Evolutionary conservation across 2,329 filamentous ascomycete genomes (phyloP).

Genomic region (Cladophialophora chaetospira): DNA sequence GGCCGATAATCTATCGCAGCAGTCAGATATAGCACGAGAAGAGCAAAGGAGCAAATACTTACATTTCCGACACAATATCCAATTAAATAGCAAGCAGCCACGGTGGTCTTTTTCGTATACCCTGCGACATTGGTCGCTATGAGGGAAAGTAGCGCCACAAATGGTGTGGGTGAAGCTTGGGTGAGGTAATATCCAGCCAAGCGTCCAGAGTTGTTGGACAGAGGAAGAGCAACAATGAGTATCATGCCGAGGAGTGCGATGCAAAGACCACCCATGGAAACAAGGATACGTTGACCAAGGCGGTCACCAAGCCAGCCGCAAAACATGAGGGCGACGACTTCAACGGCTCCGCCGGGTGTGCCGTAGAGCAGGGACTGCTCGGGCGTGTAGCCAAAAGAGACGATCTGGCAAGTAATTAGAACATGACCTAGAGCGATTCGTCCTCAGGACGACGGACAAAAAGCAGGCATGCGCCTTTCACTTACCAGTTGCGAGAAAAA

Average conservation of each 20-base stretch:
- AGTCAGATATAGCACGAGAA: too few species aligned
- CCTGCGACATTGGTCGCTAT: slow-evolving; percentile 63
- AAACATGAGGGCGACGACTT: slow-evolving; percentile 60
- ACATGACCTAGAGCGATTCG: neutral
- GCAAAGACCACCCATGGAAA: slow-evolving; percentile 52
- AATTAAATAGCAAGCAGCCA: slow-evolving; percentile 52
- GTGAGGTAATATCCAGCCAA: slow-evolving; percentile 68
- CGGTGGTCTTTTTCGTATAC: slow-evolving; percentile 57
- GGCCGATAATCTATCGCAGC: slow-evolving; percentile 59
- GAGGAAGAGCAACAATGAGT: slow-evolving; percentile 56
- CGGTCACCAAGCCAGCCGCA: slow-evolving; percentile 61
- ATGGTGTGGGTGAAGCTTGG: slow-evolving; percentile 60
- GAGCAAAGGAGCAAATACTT: too few species aligned
- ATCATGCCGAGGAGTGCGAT: slow-evolving; percentile 32
- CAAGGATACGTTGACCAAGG: slow-evolving; percentile 59
- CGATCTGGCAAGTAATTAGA: slow-evolving; percentile 44
- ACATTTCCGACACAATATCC: slow-evolving; percentile 56
- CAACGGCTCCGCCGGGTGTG: slow-evolving; percentile 65
- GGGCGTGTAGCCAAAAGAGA: slow-evolving; percentile 65
- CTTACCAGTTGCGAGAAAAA: slow-evolving; percentile 60
- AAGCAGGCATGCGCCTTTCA: neutral
- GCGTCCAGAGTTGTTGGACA: slow-evolving; percentile 59
- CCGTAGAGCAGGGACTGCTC: slow-evolving; percentile 66
- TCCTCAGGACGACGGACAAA: neutral
- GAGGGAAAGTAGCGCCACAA: slow-evolving; percentile 65